These are phyloP conservation scores for Rhodosporidiobolus sp. DNA, from an alignment of 768 basidiomycete species.

Conservation along the genomic window DNA sequence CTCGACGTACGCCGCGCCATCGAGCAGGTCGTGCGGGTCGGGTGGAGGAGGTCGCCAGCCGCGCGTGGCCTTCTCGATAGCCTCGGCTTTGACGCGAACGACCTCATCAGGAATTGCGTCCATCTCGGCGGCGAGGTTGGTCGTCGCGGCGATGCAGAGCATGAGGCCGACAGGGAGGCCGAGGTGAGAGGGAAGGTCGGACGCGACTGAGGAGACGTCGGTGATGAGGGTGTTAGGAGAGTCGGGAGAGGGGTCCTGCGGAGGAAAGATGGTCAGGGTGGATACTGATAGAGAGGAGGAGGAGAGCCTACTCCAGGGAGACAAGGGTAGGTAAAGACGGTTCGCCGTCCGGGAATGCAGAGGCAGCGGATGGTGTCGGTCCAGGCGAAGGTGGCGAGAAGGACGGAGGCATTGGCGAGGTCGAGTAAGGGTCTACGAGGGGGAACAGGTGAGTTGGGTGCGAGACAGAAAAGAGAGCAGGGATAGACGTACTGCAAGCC, in stretches of 20 bases:
- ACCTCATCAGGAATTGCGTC: slow-evolving; percentile 30
- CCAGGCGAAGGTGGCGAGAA: slow-evolving; percentile 26
- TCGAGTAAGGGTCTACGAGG: slow-evolving; percentile 19
- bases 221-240: slow-evolving; percentile 3
- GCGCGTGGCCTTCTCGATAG: slow-evolving; percentile 28
- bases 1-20: slow-evolving; percentile 19
- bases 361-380: slow-evolving; percentile 31
- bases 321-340: slow-evolving; percentile 21
- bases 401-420: slow-evolving; percentile 15
- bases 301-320: slow-evolving; percentile 7
- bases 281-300: no score
- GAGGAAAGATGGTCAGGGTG: no score
- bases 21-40: slow-evolving; percentile 1
- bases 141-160: slow-evolving; percentile 30
- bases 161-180: slow-evolving; percentile 33
- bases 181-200: slow-evolving; percentile 18
- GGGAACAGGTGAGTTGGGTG: no score
- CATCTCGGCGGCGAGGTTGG: slow-evolving; percentile 28
- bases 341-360: slow-evolving; percentile 21
- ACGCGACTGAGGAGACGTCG: not conserved
- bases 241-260: not conserved
- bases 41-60: slow-evolving; percentile 25
- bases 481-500: slow-evolving; percentile 15
- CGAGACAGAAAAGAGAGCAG: not conserved
- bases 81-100: slow-evolving; percentile 22